Evolutionary conservation across 805 yeast genomes (phyloP), one percentile per base, ranked within the genome.

Genomic region (Sungouiella thailandica): DNA sequence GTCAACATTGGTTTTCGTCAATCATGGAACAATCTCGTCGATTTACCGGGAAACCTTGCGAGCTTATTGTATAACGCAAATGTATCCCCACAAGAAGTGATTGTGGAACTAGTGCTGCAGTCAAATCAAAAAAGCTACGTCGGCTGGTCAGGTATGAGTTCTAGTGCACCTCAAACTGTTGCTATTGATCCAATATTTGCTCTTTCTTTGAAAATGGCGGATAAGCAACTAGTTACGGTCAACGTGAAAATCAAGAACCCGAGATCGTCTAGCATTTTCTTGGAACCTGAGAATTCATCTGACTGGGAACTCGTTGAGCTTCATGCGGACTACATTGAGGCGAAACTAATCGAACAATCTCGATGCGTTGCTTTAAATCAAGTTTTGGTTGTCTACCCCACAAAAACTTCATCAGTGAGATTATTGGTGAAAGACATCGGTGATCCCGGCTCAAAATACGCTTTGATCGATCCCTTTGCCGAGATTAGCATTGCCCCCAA

Each of bases 231-330:
- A 4, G 49, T 60, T 13, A 54, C 60, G 2, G 39, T 83, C 25
- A 65, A 60, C 23, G 51, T 81, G 33, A 69, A 72, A 35, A 62
- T 75, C 10, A 64, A 73, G 24, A 57, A 55, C 35, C 74, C 71
- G n/a, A 68, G 58, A 25, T 76, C 87, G 1, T 62, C 68, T 5
- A 74, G 78, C 3, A 78, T 89, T 3, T 78, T 75, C 48, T 68
- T 90, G 28, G 96, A 85, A 49, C 97, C 97, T 0, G 58, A 73
- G 13, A 70, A 85, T 0, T 57, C 79, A 2, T 70, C 81, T 4
- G 98, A 90, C 52, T 90, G 97, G 97, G 97, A 89, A 44, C 62
- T 85, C 17, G 83, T 88, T 2, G 96, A 89, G 51, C 57, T 83
- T 2, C 84, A 90, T 55, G 90, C 95, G 2, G 77, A 72, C 18